Base-by-base conservation (phyloP, 2,329 filamentous ascomycete genomes). In the Plectosphaerella cucumerina region DNA sequence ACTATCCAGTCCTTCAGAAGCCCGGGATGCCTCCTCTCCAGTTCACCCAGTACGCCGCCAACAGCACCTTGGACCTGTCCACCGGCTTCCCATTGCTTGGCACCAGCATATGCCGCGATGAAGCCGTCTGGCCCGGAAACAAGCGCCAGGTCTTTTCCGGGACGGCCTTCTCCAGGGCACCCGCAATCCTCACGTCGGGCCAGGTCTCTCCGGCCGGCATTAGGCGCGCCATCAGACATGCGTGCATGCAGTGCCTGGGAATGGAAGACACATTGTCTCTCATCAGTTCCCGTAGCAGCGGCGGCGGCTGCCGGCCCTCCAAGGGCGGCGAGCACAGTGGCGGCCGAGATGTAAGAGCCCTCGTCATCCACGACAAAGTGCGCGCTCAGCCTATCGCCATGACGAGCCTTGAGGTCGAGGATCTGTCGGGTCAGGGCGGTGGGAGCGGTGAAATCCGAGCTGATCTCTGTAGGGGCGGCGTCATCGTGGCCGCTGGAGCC, bases 91-190 rank as follows among this genome's bases (percentile, higher is more conserved):
- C 90, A 95, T 3, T 81, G 70, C 70, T 96, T 96, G 10, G 84
- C 75, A 1, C 94, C 93, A 3, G 90, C 90, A 70, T 88, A 89
- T 56, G 87, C 80, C 42, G 81, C 79, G 37, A 97, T 79, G 69
- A 97, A 97, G 1, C 94, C 93, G 49, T 96, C 90, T 0, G 94
- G 93, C 0, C 94, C 94, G 1, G 91, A 96, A 1, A 97, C 81
- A 50, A 96, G 75, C n/a, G 97, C 73, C 18, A 96, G 65, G 53
- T 84, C 85, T 56, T 78, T 81, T 1, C 80, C 76, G 1, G 69
- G 60, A 11, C 60, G 59, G 6, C 59, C 60, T 11, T 56, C 44
- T 10, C 56, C 44, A 1, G 56, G 55, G 53, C 66, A 70, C 5
- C 55, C 50, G 56, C 65, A 64, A 22, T 52, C 51, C 15, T 47